Conservation (phyloP, 805 yeast species). For the Lipomyces yamanashiensis region DNA sequence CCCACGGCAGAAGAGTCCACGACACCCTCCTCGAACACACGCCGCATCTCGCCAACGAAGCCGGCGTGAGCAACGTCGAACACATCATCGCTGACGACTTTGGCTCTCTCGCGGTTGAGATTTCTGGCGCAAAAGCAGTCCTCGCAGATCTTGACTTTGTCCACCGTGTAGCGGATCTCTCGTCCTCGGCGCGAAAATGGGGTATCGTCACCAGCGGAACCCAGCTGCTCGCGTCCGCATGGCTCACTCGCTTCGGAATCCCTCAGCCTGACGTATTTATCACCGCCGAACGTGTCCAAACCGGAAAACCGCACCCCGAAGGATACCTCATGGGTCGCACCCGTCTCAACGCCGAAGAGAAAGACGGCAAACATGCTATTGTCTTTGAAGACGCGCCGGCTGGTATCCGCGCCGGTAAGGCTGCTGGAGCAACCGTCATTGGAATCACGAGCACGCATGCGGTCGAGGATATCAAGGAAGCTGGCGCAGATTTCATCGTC, state of each 20-base stretch:
- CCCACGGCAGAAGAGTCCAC: neutral
- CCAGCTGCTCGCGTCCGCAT: neutral
- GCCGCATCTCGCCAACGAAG: neutral
- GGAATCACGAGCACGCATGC: neutral
- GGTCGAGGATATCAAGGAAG: neutral
- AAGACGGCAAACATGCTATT: neutral
- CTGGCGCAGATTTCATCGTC: neutral
- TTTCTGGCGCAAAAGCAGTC: neutral
- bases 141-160: neutral
- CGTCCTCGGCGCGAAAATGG: neutral
- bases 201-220: neutral
- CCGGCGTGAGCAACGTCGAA: neutral
- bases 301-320: neutral
- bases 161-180: too few species aligned
- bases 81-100: neutral
- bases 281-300: neutral
- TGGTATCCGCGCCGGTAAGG: constrained; percentile 1
- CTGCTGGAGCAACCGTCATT: neutral
- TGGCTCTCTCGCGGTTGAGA: neutral
- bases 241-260: neutral
- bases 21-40: neutral
- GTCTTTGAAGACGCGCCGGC: neutral
- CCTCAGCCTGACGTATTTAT: neutral
- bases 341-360: neutral
- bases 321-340: neutral